These are phyloP conservation scores for Tephrocybe sp. DNA, from an alignment of 768 basidiomycete genomes.

Conservation along the genomic window DNA sequence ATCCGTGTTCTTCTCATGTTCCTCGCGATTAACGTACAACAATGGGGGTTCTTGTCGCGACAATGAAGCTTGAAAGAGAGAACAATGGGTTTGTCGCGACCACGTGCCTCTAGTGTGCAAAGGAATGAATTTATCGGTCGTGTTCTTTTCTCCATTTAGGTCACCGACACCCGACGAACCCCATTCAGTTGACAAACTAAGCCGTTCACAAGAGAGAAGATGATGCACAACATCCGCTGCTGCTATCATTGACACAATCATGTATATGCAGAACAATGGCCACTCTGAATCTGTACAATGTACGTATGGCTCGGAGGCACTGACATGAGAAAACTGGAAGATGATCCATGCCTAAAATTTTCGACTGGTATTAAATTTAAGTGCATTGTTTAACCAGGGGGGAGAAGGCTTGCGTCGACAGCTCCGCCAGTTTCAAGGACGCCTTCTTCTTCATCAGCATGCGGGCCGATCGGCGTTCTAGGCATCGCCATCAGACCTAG, in stretches of 20 bases:
- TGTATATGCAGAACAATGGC: no score
- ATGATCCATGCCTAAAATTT: no score
- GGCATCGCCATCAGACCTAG: slow-evolving; percentile 98
- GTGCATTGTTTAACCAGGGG: slow-evolving; percentile 70
- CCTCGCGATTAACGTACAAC: slow-evolving; percentile 7
- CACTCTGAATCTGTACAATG: no score
- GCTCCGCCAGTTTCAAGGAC: slow-evolving; percentile 39
- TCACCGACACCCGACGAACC: no score
- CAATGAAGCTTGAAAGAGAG: slow-evolving; percentile 3
- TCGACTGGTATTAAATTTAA: no score
- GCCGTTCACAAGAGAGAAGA: no score
- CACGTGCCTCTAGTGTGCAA: slow-evolving; percentile 48
- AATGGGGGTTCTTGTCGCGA: slow-evolving; percentile 7
- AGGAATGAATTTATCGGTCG: slow-evolving; percentile 33
- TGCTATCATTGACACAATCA: no score
- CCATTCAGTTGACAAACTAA: no score
- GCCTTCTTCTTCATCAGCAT: slow-evolving; percentile 32
- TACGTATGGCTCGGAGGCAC: no score
- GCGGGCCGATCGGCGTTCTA: slow-evolving; percentile 76
- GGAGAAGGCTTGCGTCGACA: slow-evolving; percentile 91
- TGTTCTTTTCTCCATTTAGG: slow-evolving; percentile 11
- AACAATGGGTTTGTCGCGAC: slow-evolving; percentile 30
- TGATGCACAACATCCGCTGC: no score
- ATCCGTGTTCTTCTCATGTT: not conserved
- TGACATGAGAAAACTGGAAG: no score